phyloP scores from a whole-genome alignment of 768 basidiomycete genomes.

The Auricularia cornea region DNA sequence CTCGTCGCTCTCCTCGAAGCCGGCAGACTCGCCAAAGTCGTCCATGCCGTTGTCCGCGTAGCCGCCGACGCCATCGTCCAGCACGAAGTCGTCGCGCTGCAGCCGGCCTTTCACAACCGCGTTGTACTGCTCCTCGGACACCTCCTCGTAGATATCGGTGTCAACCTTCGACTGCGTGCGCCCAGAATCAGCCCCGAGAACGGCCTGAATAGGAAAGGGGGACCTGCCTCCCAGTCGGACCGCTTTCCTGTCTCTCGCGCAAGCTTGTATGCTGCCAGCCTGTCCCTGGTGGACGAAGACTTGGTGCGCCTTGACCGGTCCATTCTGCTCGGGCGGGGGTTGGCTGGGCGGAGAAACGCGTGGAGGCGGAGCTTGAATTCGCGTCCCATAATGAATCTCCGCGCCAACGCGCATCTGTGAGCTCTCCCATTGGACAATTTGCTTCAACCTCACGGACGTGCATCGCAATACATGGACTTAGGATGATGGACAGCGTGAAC shows the following conservation, averaged over 20 bases:
- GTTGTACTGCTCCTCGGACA: constrained; percentile 83
- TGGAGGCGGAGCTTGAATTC: background rate
- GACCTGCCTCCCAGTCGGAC: background rate
- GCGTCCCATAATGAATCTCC: no score
- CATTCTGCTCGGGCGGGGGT: background rate
- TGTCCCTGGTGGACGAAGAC: background rate
- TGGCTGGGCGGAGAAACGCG: background rate
- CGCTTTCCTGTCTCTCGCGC: background rate
- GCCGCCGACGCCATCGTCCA: constrained; percentile 84
- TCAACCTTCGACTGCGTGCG: constrained; percentile 15
- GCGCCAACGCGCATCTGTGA: no score
- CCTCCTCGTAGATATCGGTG: constrained; percentile 77
- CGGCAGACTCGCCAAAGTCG: constrained; percentile 57
- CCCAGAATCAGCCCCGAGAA: background rate
- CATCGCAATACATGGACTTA: no score
- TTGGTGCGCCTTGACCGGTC: background rate
- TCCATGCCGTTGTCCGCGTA: constrained; percentile 98
- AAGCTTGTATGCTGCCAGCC: background rate
- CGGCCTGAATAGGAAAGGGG: background rate
- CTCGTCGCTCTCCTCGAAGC: constrained; percentile 42
- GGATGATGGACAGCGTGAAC: no score
- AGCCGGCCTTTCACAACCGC: constrained; percentile 76
- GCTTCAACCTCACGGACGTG: no score
- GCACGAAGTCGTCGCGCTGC: constrained; percentile 86
- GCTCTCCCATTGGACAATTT: no score